Percentiles rank a stretch among this genome's conserved stretches.
Conservation (phyloP, 2,329 filamentous ascomycete genomes). For the Aureobasidium sp. region DNA sequence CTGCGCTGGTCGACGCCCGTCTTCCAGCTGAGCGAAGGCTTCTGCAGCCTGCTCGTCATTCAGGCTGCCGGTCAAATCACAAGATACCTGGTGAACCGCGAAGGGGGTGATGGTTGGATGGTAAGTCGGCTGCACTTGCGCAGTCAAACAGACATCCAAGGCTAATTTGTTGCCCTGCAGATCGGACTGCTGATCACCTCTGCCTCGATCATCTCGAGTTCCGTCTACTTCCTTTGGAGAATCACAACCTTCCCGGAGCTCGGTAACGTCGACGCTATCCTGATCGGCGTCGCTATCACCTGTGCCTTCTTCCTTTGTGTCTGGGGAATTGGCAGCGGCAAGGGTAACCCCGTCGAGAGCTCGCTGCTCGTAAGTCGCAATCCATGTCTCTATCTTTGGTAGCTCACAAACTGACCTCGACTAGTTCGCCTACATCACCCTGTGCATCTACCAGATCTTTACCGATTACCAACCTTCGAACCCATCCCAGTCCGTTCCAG, state of each 20-base stretch:
- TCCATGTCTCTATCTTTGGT: too few species aligned
- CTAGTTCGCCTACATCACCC: conserved; percentile 87
- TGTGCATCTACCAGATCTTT: conserved; percentile 98
- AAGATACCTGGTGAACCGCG: conserved; percentile 85
- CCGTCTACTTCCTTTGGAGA: conserved; percentile 92
- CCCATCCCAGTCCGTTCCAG: conserved; percentile 42
- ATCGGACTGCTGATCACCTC: conserved; percentile 82
- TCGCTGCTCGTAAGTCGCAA: conserved; percentile 56
- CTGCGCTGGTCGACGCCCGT: conserved; percentile 85
- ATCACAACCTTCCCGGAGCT: conserved; percentile 91
- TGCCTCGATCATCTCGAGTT: conserved; percentile 83
- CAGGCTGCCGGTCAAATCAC: conserved; percentile 92
- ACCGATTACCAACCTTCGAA: conserved; percentile 87
- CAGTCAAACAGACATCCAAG: conserved; percentile 26
- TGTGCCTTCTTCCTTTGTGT: conserved; percentile 86
- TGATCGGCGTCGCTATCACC: conserved; percentile 88
- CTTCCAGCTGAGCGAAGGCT: conserved; percentile 91
- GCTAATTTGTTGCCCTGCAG: conserved; percentile 37
- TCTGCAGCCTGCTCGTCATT: conserved; percentile 92
- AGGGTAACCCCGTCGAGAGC: conserved; percentile 90
- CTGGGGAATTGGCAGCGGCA: conserved; percentile 87
- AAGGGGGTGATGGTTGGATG: conserved; percentile 93
- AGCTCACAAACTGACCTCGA: not conserved
- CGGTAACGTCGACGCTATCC: conserved; percentile 79
- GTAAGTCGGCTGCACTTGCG: conserved; percentile 43